Base-by-base conservation (phyloP, 78 protist species). In the Andalucia godoyi region DNA sequence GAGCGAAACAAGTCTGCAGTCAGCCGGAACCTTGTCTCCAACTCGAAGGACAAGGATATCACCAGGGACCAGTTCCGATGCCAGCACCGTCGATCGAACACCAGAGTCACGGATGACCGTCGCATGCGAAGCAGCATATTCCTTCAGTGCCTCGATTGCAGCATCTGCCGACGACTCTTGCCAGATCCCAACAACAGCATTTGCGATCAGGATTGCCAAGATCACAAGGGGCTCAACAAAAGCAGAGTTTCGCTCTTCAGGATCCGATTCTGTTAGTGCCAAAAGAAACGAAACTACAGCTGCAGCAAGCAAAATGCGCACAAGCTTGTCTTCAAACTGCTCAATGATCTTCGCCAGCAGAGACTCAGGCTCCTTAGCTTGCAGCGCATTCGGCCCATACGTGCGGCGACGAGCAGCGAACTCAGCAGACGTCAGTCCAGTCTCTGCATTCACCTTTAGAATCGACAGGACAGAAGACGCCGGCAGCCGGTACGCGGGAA, bases 261-360 rank as follows among this genome's bases (percentile, higher is more conserved):
- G 46, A 58, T 53, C 42, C 21, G 70, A 79, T 51, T 82, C 87
- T 17, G 72, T 67, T 36, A 75, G 42, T 13, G 83, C 82, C 18
- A 82, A 72, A 0, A 63, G 80, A 29, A 79, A 62, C 25, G 83
- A 74, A 30, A 85, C 27, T 0, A 50, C 36, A 10, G 85, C 85
- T 0, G 86, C 80, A 21, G 43, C 80, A 33, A 84, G 85, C 40
- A 84, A 72, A 33, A 84, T 79, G 70, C 66, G 52, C 38, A 84
- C 90, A 1, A 84, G 75, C 25, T 37, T 50, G 29, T 84, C 90
- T 17, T 84, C 86, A 54, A 84, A 84, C 70, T 84, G 90, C 54
- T 70, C 60, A 30, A 79, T 71, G 41, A 84, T 42, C 12, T 74
- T 75, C 83, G 60, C 33, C 74, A 49, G 55, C 21, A 77, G 45